These are phyloP conservation scores for Cadophora sp. DNA, from an alignment of 2,329 filamentous ascomycete species.

Conservation along the genomic window DNA sequence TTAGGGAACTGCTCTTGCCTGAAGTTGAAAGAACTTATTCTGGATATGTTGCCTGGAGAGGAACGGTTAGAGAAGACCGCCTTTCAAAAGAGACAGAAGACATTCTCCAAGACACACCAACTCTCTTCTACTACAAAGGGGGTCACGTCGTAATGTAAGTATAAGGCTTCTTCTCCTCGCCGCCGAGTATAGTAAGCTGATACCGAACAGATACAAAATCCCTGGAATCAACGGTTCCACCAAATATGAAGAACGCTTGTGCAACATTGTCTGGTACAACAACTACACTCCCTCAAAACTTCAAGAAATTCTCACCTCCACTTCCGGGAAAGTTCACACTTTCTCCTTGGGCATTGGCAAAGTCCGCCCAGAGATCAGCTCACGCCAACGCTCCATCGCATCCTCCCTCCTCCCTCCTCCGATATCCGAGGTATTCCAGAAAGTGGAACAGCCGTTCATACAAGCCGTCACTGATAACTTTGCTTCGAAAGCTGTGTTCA, in stretches of 20 bases:
- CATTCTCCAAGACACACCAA: too few relatives aligned
- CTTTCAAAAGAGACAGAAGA: too few relatives aligned
- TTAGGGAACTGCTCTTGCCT: constrained; percentile 34
- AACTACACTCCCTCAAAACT: background rate
- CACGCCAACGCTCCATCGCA: background rate
- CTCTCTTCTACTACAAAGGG: too few relatives aligned
- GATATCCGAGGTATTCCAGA: background rate
- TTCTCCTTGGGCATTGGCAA: background rate
- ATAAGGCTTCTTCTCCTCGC: too few relatives aligned
- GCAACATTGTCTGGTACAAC: background rate
- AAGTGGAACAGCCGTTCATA: background rate
- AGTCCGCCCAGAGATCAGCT: background rate
- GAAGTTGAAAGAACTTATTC: too few relatives aligned
- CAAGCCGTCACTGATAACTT: background rate
- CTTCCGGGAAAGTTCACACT: background rate
- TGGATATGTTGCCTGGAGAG: too few relatives aligned
- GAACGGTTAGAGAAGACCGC: too few relatives aligned
- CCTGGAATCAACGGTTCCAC: background rate
- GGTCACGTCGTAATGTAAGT: too few relatives aligned
- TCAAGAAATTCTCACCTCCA: background rate
- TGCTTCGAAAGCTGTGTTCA: background rate
- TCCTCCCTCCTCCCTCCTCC: background rate
- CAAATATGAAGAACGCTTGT: background rate
- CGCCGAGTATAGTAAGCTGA: background rate
- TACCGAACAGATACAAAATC: background rate